phyloP scores from a whole-genome alignment of 163 green algal species.

The Scenedesmus sp. region DNA sequence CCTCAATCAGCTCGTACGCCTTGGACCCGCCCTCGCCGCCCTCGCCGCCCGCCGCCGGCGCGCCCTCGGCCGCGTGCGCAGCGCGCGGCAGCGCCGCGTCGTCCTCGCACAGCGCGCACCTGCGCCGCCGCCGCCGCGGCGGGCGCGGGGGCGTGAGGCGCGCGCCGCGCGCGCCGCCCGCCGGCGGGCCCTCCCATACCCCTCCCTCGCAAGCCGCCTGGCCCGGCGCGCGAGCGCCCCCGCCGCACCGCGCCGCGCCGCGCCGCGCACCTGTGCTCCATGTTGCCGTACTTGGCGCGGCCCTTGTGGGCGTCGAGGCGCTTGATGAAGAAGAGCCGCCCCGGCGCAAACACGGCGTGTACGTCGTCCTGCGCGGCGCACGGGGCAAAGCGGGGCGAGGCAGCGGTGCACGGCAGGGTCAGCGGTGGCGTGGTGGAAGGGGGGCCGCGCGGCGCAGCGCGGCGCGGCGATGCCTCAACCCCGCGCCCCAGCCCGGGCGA shows the following conservation, averaged over 20 bases:
- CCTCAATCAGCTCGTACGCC: constrained; percentile 43
- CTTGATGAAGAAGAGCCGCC: constrained; percentile 29
- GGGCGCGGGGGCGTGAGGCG: too few species aligned
- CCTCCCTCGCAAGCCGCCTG: too few species aligned
- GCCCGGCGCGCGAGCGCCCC: too few species aligned
- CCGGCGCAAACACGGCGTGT: constrained; percentile 25
- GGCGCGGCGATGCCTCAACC: too few species aligned
- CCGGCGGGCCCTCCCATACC: too few species aligned
- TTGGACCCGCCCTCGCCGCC: background rate
- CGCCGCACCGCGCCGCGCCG: too few species aligned
- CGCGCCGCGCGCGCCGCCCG: too few species aligned
- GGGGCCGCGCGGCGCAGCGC: too few species aligned
- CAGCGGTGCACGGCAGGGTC: background rate
- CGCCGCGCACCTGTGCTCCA: background rate
- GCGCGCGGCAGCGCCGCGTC: background rate
- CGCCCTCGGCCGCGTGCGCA: background rate
- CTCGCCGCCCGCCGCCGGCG: background rate
- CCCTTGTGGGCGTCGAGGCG: constrained; percentile 26
- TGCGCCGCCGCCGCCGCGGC: too few species aligned
- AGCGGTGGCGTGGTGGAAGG: too few species aligned
- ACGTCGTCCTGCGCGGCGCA: constrained; percentile 35
- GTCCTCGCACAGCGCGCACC: background rate
- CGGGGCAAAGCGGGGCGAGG: background rate
- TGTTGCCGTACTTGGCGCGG: constrained; percentile 30
- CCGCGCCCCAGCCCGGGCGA: too few species aligned